Conservation (phyloP, 768 basidiomycete genomes). For the Rhodocollybia butyracea region DNA sequence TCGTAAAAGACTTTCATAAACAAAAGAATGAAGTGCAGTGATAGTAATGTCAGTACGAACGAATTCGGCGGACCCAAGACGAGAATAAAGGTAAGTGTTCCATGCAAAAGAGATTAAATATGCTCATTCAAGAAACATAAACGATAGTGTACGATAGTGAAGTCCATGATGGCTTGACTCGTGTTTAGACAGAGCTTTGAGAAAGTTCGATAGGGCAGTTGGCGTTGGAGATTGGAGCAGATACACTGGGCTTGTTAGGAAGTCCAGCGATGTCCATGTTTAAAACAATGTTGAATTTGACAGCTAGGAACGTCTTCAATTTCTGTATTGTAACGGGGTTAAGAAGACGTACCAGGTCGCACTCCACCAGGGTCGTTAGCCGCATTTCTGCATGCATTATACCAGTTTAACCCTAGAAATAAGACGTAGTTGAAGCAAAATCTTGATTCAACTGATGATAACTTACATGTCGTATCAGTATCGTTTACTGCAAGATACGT, state of each 20-base stretch:
- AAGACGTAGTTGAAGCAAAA: constrained; percentile 2
- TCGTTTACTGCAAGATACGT: constrained; percentile 77
- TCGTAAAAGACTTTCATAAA: neutral
- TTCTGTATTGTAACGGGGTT: constrained; percentile 6
- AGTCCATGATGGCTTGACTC: neutral
- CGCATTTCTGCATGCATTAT: constrained; percentile 70
- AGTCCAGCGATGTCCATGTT: constrained; percentile 72
- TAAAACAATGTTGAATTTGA: constrained; percentile 65
- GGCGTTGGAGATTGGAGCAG: constrained; percentile 56
- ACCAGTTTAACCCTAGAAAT: constrained; percentile 66
- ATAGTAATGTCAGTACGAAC: neutral
- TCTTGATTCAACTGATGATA: neutral
- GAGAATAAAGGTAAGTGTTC: neutral
- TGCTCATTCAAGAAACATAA: too few relatives aligned
- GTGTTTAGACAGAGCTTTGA: constrained; percentile 42
- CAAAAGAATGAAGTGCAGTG: neutral
- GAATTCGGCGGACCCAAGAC: neutral
- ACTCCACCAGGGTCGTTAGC: constrained; percentile 43
- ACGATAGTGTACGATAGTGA: neutral
- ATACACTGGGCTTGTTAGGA: constrained; percentile 44
- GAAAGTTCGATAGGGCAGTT: constrained; percentile 70
- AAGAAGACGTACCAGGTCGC: constrained; percentile 52
- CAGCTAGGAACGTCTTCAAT: constrained; percentile 25
- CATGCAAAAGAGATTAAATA: neutral
- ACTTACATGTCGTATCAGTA: constrained; percentile 79